Conservation (phyloP, 495 filamentous ascomycete genomes). For the Xylaria sp. region DNA sequence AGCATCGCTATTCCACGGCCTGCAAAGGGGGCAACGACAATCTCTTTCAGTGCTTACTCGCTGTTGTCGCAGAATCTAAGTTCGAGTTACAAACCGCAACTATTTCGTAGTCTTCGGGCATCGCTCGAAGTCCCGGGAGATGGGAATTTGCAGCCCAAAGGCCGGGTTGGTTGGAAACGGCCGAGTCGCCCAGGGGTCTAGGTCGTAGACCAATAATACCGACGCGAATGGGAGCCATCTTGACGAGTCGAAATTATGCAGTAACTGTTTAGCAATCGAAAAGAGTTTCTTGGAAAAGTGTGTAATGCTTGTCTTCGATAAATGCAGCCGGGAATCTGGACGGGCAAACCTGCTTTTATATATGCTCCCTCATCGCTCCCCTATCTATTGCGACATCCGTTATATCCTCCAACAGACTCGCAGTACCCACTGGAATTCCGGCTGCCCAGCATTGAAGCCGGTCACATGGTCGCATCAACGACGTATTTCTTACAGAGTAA, state of each 20-base stretch:
- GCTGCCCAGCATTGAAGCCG: not conserved
- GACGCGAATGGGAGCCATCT: conserved; percentile 18
- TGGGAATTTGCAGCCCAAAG: conserved; percentile 55
- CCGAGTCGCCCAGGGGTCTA: not conserved
- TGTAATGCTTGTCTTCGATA: not conserved
- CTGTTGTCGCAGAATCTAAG: conserved; percentile 47
- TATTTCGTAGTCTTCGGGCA: conserved; percentile 50
- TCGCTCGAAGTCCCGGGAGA: conserved; percentile 46
- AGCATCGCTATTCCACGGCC: not conserved
- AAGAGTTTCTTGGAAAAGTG: not conserved
- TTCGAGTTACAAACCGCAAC: conserved; percentile 58
- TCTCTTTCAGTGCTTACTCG: conserved; percentile 32
- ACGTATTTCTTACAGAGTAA: not conserved
- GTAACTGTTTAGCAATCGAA: not conserved
- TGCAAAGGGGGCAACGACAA: not conserved
- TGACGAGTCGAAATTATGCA: not conserved
- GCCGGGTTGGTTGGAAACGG: not conserved
- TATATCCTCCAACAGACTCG: not conserved
- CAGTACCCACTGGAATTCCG: conserved; percentile 3
- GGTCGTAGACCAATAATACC: conserved; percentile 15
- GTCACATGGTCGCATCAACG: not conserved
- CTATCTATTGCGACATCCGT: not conserved
- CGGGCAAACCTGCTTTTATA: not conserved
- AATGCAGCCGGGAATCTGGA: not conserved
- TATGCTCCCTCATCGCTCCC: not conserved